These are phyloP conservation scores for Elsinoe arachidis DNA, from an alignment of 2,329 filamentous ascomycete species.

Conservation along the genomic window DNA sequence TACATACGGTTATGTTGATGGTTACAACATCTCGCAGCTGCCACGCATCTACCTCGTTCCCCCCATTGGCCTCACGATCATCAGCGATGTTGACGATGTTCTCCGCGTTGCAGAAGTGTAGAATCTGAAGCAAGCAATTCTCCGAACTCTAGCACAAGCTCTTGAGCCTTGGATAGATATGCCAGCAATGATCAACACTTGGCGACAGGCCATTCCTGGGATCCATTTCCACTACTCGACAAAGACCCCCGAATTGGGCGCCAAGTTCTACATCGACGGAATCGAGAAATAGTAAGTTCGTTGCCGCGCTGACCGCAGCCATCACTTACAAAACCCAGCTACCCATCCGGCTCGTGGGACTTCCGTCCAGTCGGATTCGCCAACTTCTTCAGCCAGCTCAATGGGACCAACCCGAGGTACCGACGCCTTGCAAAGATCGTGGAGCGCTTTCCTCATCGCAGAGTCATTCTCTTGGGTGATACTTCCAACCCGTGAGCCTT, in stretches of 20 bases:
- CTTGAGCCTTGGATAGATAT: slow-evolving; percentile 20
- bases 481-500: slow-evolving; percentile 17
- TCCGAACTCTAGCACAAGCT: slow-evolving; percentile 17
- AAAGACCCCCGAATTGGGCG: slow-evolving; percentile 18
- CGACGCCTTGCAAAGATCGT: slow-evolving; percentile 17
- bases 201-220: slow-evolving; percentile 11
- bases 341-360: slow-evolving; percentile 21
- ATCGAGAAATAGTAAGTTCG: slow-evolving; percentile 8
- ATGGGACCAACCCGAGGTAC: slow-evolving; percentile 15
- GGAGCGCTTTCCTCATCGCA: slow-evolving; percentile 19
- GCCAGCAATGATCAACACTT: slow-evolving; percentile 16
- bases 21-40: background rate
- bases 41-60: slow-evolving; percentile 14
- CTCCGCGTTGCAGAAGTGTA: slow-evolving; percentile 21
- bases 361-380: slow-evolving; percentile 19
- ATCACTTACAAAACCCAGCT: slow-evolving; percentile 11
- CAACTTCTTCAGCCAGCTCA: background rate
- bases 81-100: slow-evolving; percentile 23
- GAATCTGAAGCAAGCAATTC: slow-evolving; percentile 19
- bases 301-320: background rate
- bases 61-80: slow-evolving; percentile 19
- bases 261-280: slow-evolving; percentile 16
- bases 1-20: no score
- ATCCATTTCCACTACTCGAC: slow-evolving; percentile 24
- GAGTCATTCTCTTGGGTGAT: slow-evolving; percentile 22